Percentiles rank a stretch among this genome's conserved stretches.
phyloP scores from a whole-genome alignment of 2,329 filamentous ascomycete species.

The Alternaria gaisen region DNA sequence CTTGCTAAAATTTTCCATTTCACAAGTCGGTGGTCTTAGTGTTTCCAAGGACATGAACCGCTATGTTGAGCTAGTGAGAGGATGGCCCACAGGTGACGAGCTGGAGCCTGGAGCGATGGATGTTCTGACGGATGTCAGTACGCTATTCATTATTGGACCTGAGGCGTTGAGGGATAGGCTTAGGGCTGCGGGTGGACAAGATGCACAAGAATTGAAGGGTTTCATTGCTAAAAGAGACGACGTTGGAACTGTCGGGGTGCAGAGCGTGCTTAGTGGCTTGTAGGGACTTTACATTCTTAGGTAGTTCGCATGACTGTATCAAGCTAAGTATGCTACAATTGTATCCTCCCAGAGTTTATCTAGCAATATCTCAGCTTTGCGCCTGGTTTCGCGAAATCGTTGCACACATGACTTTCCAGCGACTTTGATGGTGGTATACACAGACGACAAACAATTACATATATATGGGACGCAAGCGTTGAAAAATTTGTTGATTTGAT shows the following conservation, averaged over 20 bases:
- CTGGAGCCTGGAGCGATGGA: constrained; percentile 70
- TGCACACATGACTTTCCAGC: not conserved
- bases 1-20: constrained; percentile 93
- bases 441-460: no score
- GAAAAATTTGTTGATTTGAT: no score
- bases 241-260: constrained; percentile 79
- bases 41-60: constrained; percentile 95
- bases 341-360: not conserved
- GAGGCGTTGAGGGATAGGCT: constrained; percentile 62
- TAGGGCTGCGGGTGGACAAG: constrained; percentile 54
- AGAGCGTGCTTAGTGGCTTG: constrained; percentile 74
- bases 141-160: constrained; percentile 88
- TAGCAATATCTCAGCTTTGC: not conserved
- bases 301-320: not conserved
- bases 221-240: constrained; percentile 90
- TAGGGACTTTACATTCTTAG: not conserved
- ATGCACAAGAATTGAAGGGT: constrained; percentile 71
- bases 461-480: no score
- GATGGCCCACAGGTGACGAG: constrained; percentile 74
- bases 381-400: not conserved
- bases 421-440: not conserved
- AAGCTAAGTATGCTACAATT: not conserved
- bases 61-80: constrained; percentile 85
- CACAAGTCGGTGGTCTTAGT: constrained; percentile 91
- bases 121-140: constrained; percentile 90